Conservation (phyloP, 352 stramenopile species). For the Thalassiosira mediterranea region DNA sequence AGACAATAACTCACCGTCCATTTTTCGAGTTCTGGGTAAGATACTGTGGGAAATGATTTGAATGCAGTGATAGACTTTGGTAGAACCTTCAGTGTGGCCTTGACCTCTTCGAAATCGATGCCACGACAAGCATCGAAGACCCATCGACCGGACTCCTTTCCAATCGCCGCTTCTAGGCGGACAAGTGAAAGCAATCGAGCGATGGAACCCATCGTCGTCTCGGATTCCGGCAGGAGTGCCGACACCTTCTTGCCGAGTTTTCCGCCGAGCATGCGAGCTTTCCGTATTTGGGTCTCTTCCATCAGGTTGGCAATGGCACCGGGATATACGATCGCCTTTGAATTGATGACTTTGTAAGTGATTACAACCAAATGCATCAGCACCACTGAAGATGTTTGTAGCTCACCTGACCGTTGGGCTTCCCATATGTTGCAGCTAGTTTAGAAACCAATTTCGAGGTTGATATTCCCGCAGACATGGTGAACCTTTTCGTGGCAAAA, state of each 20-base stretch:
- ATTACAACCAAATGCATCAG: no score
- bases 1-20: constrained; percentile 44
- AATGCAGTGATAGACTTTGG: constrained; percentile 81
- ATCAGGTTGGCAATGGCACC: constrained; percentile 62
- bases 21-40: constrained; percentile 46
- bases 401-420: constrained; percentile 84
- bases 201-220: constrained; percentile 69
- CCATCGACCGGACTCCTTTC: constrained; percentile 59
- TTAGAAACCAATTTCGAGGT: constrained; percentile 81
- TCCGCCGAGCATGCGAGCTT: constrained; percentile 78
- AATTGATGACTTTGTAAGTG: no score
- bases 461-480: constrained; percentile 76
- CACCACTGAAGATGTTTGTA: no score
- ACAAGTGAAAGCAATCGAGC: constrained; percentile 63
- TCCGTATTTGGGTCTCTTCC: constrained; percentile 69
- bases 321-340: constrained; percentile 68
- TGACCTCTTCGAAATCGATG: constrained; percentile 70
- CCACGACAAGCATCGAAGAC: constrained; percentile 70
- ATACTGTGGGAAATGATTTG: constrained; percentile 71
- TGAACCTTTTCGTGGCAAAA: constrained; percentile 69
- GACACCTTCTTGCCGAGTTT: constrained; percentile 70
- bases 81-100: constrained; percentile 63
- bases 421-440: constrained; percentile 75
- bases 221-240: constrained; percentile 39
- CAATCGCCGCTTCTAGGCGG: constrained; percentile 57